phyloP scores from a whole-genome alignment of 306 rosid genomes.

The Quercus alba region DNA sequence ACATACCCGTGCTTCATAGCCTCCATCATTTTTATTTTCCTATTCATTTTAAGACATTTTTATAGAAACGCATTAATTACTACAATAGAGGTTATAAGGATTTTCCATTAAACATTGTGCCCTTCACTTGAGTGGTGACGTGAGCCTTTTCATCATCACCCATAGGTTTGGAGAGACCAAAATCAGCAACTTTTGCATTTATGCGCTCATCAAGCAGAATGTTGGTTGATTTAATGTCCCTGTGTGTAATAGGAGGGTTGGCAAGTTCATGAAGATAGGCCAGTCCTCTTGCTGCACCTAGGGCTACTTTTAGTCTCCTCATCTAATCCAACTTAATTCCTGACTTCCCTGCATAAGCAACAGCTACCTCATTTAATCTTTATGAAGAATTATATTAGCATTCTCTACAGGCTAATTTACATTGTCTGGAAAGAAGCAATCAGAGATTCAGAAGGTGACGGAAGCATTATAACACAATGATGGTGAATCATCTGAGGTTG shows the following conservation, averaged over 20 bases:
- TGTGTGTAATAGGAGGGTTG: constrained; percentile 72
- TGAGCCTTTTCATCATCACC: constrained; percentile 49
- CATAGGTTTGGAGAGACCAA: constrained; percentile 76
- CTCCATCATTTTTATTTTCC: background rate
- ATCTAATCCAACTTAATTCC: constrained; percentile 43
- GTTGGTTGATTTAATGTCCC: constrained; percentile 81
- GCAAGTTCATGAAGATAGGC: constrained; percentile 77
- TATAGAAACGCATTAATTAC: background rate
- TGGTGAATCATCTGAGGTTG: background rate
- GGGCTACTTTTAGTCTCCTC: constrained; percentile 34
- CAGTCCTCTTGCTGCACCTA: constrained; percentile 75
- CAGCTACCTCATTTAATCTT: background rate
- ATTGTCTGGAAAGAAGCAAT: background rate
- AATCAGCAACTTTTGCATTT: constrained; percentile 76
- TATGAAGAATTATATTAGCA: background rate
- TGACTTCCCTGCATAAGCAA: constrained; percentile 27
- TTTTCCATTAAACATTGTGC: constrained; percentile 35
- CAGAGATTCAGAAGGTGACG: background rate
- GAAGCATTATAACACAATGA: background rate
- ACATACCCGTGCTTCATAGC: no score
- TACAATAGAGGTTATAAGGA: background rate
- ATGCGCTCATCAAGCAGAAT: constrained; percentile 62
- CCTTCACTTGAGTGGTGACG: constrained; percentile 67
- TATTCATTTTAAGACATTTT: no score
- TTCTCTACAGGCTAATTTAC: background rate